Percentiles rank a stretch among this genome's conserved stretches.
Conservation (phyloP, 2,329 filamentous ascomycete genomes). For the Aspergillus latus region DNA sequence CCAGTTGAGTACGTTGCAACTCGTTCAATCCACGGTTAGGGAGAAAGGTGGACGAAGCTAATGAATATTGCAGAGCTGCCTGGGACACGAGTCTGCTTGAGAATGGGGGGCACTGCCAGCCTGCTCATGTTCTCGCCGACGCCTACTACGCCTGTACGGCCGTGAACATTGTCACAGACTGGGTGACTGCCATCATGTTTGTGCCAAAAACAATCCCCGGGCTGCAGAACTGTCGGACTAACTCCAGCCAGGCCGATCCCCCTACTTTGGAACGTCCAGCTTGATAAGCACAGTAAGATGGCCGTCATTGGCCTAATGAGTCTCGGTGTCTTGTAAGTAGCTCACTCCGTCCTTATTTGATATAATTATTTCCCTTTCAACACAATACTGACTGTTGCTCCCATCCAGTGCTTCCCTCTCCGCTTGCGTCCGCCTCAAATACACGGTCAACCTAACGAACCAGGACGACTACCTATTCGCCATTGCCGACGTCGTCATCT, state of each 20-base stretch:
- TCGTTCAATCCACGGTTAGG: background rate
- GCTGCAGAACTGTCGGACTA: background rate
- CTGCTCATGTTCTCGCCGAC: constrained; percentile 23
- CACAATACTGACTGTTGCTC: background rate
- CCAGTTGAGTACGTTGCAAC: constrained; percentile 19
- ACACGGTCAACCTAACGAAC: constrained; percentile 43
- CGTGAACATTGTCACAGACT: constrained; percentile 28
- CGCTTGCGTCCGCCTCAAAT: constrained; percentile 44
- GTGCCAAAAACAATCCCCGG: background rate
- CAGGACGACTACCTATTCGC: constrained; percentile 43
- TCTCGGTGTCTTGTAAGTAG: constrained; percentile 46
- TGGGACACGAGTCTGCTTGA: constrained; percentile 17
- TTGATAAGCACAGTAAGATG: constrained; percentile 47
- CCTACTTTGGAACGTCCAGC: constrained; percentile 45
- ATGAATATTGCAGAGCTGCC: constrained; percentile 18
- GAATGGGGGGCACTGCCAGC: constrained; percentile 22
- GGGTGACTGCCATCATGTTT: constrained; percentile 28
- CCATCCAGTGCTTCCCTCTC: constrained; percentile 29
- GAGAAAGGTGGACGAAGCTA: background rate
- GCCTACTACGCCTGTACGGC: constrained; percentile 28
- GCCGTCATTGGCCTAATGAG: constrained; percentile 47
- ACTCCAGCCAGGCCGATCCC: constrained; percentile 40
- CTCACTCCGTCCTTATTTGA: constrained; percentile 26
- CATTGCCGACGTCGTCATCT: constrained; percentile 46
- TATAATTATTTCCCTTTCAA: background rate